phyloP scores from a whole-genome alignment of 345 rosid genomes.

The Fremontodendron californicum region DNA sequence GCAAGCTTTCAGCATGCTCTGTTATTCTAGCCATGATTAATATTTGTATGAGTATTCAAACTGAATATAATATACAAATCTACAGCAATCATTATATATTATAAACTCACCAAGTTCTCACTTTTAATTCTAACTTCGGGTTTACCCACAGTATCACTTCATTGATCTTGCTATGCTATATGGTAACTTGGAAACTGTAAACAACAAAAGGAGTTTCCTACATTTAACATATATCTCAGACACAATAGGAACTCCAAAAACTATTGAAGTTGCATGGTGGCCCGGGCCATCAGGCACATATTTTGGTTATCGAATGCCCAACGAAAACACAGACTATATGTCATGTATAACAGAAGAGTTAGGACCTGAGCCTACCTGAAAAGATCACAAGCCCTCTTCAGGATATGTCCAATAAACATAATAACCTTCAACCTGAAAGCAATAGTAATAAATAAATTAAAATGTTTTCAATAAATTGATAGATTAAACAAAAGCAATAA shows the following conservation, averaged over 20 bases:
- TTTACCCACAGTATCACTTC: background rate
- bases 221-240: background rate
- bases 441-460: background rate
- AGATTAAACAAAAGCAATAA: background rate
- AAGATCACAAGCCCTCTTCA: constrained; percentile 25
- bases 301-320: background rate
- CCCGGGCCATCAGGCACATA: background rate
- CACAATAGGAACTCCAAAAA: background rate
- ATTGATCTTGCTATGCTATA: background rate
- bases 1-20: background rate
- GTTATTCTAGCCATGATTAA: background rate
- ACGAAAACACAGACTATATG: background rate
- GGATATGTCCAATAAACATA: constrained; percentile 39
- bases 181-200: background rate
- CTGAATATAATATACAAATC: background rate
- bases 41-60: background rate
- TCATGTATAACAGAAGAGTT: background rate
- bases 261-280: background rate
- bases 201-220: background rate
- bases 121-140: background rate
- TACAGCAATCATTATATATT: background rate
- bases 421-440: constrained; percentile 29
- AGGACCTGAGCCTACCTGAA: constrained; percentile 21
- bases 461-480: background rate
- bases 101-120: background rate